Percentiles rank a stretch among this genome's conserved stretches.
phyloP scores from a whole-genome alignment of 129 eudicot genomes.

The Lonicera japonica region DNA sequence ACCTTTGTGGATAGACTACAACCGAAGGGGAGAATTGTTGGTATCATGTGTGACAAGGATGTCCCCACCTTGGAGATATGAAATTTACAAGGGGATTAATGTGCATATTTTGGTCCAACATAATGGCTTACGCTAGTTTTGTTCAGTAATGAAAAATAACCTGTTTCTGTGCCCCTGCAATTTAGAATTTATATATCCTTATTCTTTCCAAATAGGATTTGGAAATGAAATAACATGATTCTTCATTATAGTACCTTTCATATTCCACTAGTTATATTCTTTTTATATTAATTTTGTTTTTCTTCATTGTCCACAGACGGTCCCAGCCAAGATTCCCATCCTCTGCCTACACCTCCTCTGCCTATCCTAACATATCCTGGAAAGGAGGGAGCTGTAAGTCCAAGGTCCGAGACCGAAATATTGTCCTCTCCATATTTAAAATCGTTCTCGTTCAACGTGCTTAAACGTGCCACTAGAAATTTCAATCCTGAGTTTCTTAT shows the following conservation, averaged over 20 bases:
- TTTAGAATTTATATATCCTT: no score
- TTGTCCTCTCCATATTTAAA: conserved; percentile 43
- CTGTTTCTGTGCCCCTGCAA: no score
- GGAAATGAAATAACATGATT: no score
- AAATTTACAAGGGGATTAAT: no score
- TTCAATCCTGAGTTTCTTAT: conserved; percentile 33
- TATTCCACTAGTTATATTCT: background rate
- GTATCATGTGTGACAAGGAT: no score
- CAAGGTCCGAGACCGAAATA: conserved; percentile 37
- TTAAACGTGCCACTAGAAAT: conserved; percentile 35
- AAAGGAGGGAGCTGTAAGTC: conserved; percentile 15
- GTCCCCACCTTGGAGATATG: no score
- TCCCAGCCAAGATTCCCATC: conserved; percentile 20
- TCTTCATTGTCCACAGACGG: background rate
- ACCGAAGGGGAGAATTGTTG: no score
- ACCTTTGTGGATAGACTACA: no score
- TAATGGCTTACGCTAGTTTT: no score
- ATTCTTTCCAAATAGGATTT: no score
- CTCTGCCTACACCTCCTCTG: conserved; percentile 41
- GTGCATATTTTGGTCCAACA: no score
- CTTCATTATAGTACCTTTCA: background rate
- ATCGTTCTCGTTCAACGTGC: conserved; percentile 27
- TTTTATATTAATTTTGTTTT: background rate
- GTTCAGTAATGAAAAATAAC: no score
- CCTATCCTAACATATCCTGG: background rate